Percentiles rank a stretch among this genome's conserved stretches.
Conservation (phyloP, 2,329 filamentous ascomycete species). For the Chaetoscypha palmicola region DNA sequence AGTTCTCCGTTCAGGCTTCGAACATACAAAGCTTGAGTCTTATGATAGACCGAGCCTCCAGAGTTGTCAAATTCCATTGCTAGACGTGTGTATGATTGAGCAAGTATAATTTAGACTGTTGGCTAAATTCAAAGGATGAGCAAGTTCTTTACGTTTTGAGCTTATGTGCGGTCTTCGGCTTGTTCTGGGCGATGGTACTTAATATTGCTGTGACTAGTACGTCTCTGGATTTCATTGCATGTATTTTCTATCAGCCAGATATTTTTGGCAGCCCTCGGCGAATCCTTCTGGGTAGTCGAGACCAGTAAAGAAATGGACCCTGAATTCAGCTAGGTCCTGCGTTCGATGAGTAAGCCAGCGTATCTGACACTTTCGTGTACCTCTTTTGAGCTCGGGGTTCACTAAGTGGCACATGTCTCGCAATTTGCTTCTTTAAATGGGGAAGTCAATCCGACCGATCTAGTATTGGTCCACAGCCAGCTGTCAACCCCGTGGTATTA, state of each 20-base stretch:
- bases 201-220: not conserved
- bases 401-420: too few species aligned
- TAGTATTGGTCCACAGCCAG: too few species aligned
- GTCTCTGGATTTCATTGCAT: not conserved
- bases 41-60: conserved; percentile 4
- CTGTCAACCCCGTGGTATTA: too few species aligned
- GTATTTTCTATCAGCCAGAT: not conserved
- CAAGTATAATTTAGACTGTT: not conserved
- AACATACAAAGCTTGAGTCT: conserved; percentile 2
- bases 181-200: not conserved
- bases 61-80: conserved; percentile 5
- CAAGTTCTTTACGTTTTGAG: not conserved
- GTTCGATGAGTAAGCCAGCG: not conserved
- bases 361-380: not conserved
- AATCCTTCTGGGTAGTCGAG: not conserved
- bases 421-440: too few species aligned
- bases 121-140: not conserved
- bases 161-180: not conserved
- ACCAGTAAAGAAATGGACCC: not conserved
- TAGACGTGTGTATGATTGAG: not conserved
- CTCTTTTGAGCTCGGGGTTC: not conserved
- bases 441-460: too few species aligned
- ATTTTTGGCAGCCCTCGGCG: not conserved
- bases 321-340: not conserved
- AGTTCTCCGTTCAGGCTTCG: not conserved